These are phyloP conservation scores for Colletotrichum liriopes DNA, from an alignment of 2,329 filamentous ascomycete genomes.

Conservation along the genomic window DNA sequence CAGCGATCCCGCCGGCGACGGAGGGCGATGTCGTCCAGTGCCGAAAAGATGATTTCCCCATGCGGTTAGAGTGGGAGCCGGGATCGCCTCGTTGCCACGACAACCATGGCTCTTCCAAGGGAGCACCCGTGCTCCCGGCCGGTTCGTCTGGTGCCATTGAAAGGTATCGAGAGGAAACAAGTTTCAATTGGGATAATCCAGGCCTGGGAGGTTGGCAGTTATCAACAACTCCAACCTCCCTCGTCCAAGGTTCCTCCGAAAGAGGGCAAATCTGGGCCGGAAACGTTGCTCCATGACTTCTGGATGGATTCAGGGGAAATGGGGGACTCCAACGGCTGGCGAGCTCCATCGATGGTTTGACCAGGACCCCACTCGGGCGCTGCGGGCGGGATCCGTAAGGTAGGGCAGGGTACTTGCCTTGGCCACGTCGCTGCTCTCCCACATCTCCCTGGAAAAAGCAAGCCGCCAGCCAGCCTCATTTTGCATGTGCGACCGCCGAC, in stretches of 20 bases:
- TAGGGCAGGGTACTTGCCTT: constrained; percentile 20
- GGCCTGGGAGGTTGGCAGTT: constrained; percentile 26
- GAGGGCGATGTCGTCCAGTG: constrained; percentile 22
- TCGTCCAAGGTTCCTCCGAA: background rate
- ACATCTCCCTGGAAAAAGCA: constrained; percentile 20
- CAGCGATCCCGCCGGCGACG: constrained; percentile 12
- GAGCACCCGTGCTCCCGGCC: constrained; percentile 32
- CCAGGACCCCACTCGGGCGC: constrained; percentile 26
- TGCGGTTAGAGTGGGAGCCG: constrained; percentile 21
- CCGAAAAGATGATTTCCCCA: constrained; percentile 27
- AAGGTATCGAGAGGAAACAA: background rate
- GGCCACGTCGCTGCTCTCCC: constrained; percentile 45
- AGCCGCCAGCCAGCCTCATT: constrained; percentile 39
- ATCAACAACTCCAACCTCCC: constrained; percentile 38
- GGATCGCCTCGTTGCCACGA: constrained; percentile 24
- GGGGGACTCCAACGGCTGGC: constrained; percentile 22
- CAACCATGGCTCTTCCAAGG: constrained; percentile 27
- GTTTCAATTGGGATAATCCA: constrained; percentile 1
- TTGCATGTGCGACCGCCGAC: constrained; percentile 40
- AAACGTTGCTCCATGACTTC: constrained; percentile 23
- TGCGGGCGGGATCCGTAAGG: constrained; percentile 38
- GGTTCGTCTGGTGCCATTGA: constrained; percentile 29
- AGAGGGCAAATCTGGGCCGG: constrained; percentile 21
- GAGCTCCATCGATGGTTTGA: constrained; percentile 25
- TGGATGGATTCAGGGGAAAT: constrained; percentile 27